Evolutionary conservation across 1,139 yeast species (phyloP), one percentile per base, ranked within the genome.

Genomic region (Spathaspora sp.): DNA sequence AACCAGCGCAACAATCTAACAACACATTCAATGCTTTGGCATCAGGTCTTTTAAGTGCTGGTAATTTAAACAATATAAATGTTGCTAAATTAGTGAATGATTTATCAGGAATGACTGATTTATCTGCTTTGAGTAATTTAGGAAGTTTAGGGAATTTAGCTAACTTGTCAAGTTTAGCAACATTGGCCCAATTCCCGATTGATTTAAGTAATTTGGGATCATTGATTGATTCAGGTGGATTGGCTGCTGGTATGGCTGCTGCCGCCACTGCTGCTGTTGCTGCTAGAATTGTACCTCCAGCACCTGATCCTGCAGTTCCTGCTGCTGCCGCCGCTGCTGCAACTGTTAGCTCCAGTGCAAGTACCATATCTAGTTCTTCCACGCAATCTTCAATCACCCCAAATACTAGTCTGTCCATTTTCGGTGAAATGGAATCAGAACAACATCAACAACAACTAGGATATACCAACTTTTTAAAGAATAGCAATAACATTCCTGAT

Each of bases 31-130:
- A 43, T 43, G 54, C 56, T 16, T 42, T 51, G 20, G 43, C 55
- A 2, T 45, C 55, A 2, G 55, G 56, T 7, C 51, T 73, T 15
- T 57, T 74, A 23, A 65, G 64, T 47, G 79, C 79, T 2, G 80
- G 79, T 3, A 73, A 73, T 53, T 59, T 74, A 50, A 74, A 74
- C 51, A 74, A 74, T 52, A 58, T 74, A 51, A 74, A 72, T 52
- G 54, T 74, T 44, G 70, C 78, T 47, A 78, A 73, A 48, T 64
- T 74, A 52, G 77, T 74, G 20, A 71, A 74, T 53, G 72, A 72
- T 48, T 57, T 74, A 31, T 64, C 74, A 27, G 74, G 73, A 7
- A 31, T 52, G 15, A 47, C 48, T 10, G 49, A 45, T 34, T 26
- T 45, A 20, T 20, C 26, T 3, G 39, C 26, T 13, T 31, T 31